A percentile compares a stretch with the other conserved stretches of the same genome.
phyloP scores from a whole-genome alignment of 345 rosid species.

The Excoecaria cochinchinensis region DNA sequence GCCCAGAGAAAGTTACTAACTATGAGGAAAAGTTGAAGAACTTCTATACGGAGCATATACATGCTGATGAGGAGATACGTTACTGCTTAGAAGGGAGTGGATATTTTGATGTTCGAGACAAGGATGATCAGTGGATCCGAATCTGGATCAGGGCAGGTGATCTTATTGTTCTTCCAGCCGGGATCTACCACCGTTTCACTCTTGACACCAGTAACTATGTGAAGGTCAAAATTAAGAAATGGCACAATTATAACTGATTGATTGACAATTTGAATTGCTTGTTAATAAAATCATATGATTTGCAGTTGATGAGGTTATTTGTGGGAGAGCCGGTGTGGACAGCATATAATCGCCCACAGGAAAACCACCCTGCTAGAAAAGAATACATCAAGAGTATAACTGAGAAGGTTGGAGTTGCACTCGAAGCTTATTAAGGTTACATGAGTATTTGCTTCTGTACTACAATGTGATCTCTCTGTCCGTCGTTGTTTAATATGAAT shows the following conservation, averaged over 20 bases:
- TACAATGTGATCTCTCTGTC: background rate
- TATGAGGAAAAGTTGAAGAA: slow-evolving; percentile 82
- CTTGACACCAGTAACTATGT: slow-evolving; percentile 70
- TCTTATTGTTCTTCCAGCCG: slow-evolving; percentile 75
- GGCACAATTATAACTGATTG: background rate
- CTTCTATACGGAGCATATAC: slow-evolving; percentile 86
- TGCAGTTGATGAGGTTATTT: slow-evolving; percentile 82
- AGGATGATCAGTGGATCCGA: slow-evolving; percentile 71
- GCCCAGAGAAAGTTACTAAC: slow-evolving; percentile 82
- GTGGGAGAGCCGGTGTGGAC: slow-evolving; percentile 89
- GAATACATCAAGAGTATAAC: slow-evolving; percentile 47
- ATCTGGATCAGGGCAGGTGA: slow-evolving; percentile 74
- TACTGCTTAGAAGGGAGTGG: slow-evolving; percentile 83
- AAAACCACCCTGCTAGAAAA: slow-evolving; percentile 75
- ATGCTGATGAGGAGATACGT: slow-evolving; percentile 86
- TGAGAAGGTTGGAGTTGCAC: slow-evolving; percentile 37
- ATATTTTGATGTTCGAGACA: slow-evolving; percentile 85
- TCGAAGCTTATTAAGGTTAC: slow-evolving; percentile 39
- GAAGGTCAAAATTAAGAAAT: slow-evolving; percentile 44
- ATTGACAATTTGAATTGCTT: background rate
- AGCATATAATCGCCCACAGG: slow-evolving; percentile 78
- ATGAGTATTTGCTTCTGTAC: background rate
- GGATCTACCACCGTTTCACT: slow-evolving; percentile 90
- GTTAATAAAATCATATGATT: slow-evolving; percentile 5
- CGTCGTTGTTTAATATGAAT: background rate